phyloP scores from a whole-genome alignment of 805 yeast genomes.

The Wickerhamomyces xylosicus region DNA sequence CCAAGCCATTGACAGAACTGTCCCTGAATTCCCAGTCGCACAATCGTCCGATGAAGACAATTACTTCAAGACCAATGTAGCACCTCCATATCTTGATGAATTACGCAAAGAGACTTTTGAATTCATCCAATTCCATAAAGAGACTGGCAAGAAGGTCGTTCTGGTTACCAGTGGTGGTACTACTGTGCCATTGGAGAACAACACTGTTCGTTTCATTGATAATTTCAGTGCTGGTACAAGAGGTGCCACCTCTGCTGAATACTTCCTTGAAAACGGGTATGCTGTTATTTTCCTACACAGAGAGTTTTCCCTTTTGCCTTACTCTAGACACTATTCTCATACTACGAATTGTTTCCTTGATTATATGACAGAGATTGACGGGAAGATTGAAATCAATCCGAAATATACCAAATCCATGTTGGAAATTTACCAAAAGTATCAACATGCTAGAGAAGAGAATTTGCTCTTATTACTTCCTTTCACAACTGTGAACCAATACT shows the following conservation, averaged over 20 bases:
- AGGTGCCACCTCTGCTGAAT: slow-evolving; percentile 94
- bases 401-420: slow-evolving; percentile 54
- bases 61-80: slow-evolving; percentile 62
- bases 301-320: slow-evolving; percentile 86
- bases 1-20: slow-evolving; percentile 70
- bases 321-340: slow-evolving; percentile 82
- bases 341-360: slow-evolving; percentile 81
- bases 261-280: slow-evolving; percentile 74
- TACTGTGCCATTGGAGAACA: slow-evolving; percentile 93
- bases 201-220: slow-evolving; percentile 93
- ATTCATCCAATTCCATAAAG: slow-evolving; percentile 49
- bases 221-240: slow-evolving; percentile 97
- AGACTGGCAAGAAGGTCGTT: slow-evolving; percentile 42
- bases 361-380: slow-evolving; percentile 51
- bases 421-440: slow-evolving; percentile 44
- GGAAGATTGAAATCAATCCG: slow-evolving; percentile 50
- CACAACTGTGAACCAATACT: slow-evolving; percentile 90
- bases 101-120: slow-evolving; percentile 44
- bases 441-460: slow-evolving; percentile 23
- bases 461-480: slow-evolving; percentile 60
- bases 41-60: slow-evolving; percentile 55
- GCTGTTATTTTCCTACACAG: slow-evolving; percentile 90
- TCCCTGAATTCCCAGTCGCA: slow-evolving; percentile 76
- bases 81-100: slow-evolving; percentile 65
- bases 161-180: slow-evolving; percentile 96